Evolutionary conservation across 2,329 filamentous ascomycete species (phyloP).

Genomic region (Zasmidium citrigriseum): DNA sequence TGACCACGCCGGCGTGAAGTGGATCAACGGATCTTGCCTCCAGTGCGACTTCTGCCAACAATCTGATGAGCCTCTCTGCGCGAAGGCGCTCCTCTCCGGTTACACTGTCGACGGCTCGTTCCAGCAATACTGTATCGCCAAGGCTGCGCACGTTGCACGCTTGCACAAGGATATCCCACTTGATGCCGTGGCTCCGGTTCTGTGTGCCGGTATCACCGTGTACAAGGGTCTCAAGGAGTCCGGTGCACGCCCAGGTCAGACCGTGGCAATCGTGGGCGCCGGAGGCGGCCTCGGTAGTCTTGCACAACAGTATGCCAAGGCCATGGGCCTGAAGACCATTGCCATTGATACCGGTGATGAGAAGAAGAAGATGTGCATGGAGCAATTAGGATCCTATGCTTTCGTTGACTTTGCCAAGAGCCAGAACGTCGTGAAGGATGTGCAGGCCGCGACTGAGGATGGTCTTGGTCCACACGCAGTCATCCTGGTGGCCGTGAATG

Average conservation of each 20-base stretch:
- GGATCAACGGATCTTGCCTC: constrained; percentile 87
- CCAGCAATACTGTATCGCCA: constrained; percentile 88
- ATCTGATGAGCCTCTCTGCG: constrained; percentile 80
- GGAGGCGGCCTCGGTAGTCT: constrained; percentile 80
- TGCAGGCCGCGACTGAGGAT: constrained; percentile 77
- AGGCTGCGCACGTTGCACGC: constrained; percentile 80
- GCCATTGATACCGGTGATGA: constrained; percentile 83
- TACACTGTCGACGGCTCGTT: constrained; percentile 93
- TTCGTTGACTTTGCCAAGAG: constrained; percentile 81
- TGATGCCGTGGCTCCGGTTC: constrained; percentile 74
- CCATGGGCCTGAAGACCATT: constrained; percentile 80
- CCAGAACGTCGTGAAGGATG: constrained; percentile 78
- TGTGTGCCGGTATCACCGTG: constrained; percentile 78
- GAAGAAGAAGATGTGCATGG: constrained; percentile 69
- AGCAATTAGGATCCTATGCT: constrained; percentile 66
- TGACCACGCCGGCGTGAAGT: constrained; percentile 84
- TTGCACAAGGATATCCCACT: constrained; percentile 77
- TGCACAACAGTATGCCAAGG: constrained; percentile 84
- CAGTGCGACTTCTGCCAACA: constrained; percentile 80
- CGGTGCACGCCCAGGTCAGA: constrained; percentile 70
- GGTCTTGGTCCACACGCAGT: constrained; percentile 85
- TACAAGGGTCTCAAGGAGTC: constrained; percentile 93
- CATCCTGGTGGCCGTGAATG: constrained; percentile 78
- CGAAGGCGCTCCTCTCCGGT: constrained; percentile 73
- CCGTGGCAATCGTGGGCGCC: constrained; percentile 81